A percentile compares a stretch with the other conserved stretches of the same genome.
Conservation (phyloP, 805 yeast species). For the Myxozyma kluyveri region DNA sequence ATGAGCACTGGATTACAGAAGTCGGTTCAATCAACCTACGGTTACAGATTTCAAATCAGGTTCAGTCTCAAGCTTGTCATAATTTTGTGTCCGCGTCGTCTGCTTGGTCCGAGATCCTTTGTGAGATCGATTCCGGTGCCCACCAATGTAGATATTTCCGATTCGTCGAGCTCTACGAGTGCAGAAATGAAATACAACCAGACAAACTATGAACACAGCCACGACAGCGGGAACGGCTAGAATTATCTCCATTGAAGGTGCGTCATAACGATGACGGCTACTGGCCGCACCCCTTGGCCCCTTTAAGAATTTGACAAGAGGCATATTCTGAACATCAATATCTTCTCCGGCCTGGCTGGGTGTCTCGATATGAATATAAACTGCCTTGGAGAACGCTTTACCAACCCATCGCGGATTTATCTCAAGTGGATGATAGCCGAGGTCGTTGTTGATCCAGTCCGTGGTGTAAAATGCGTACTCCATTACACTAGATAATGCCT, state of each 20-base stretch:
- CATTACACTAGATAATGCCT: not conserved
- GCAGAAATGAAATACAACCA: conserved; percentile 26
- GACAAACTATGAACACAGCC: conserved; percentile 10
- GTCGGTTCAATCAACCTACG: conserved; percentile 4
- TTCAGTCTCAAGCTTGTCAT: conserved; percentile 22
- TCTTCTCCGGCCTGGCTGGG: conserved; percentile 25
- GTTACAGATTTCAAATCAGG: conserved; percentile 1
- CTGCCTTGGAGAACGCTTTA: conserved; percentile 52
- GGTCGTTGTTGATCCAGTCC: conserved; percentile 64
- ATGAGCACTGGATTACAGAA: not conserved
- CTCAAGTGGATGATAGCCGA: conserved; percentile 64
- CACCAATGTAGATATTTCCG: conserved; percentile 21
- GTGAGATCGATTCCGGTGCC: conserved; percentile 12
- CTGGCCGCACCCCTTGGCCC: conserved; percentile 11
- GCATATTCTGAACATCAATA: conserved; percentile 26
- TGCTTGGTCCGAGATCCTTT: not conserved
- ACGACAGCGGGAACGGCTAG: conserved; percentile 27
- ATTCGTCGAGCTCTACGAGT: conserved; percentile 20
- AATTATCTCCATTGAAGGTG: conserved; percentile 26
- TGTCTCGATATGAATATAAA: conserved; percentile 63
- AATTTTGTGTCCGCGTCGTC: not conserved
- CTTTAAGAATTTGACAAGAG: conserved; percentile 24
- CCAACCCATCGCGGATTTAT: conserved; percentile 64
- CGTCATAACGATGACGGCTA: conserved; percentile 28
- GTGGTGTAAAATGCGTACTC: conserved; percentile 57